These are phyloP conservation scores for Lagerstroemia speciosa DNA, from an alignment of 345 rosid genomes.

Conservation along the genomic window DNA sequence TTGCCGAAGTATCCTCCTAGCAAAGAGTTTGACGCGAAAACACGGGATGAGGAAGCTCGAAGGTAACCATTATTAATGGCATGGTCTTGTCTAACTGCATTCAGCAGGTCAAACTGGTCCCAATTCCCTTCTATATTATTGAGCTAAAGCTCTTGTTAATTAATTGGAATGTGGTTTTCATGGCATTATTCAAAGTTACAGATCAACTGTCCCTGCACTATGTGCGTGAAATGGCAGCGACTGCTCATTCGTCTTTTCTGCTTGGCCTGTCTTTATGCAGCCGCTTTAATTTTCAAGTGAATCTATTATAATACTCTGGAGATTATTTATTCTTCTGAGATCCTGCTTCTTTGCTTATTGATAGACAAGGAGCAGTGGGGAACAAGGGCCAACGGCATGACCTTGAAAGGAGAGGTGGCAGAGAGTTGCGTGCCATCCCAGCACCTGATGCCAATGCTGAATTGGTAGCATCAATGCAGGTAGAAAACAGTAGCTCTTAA, in stretches of 20 bases:
- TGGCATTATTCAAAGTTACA: neutral
- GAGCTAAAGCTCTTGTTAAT: neutral
- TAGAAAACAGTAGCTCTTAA: conserved; percentile 8
- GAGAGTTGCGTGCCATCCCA: conserved; percentile 88
- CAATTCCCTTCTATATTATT: neutral
- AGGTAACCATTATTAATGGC: conserved; percentile 33
- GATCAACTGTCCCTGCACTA: neutral
- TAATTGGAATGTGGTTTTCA: neutral
- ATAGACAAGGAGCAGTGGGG: conserved; percentile 72
- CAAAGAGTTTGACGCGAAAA: conserved; percentile 90
- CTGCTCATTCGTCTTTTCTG: neutral
- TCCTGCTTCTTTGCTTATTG: conserved; percentile 12
- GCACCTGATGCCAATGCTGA: conserved; percentile 98
- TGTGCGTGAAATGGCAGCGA: neutral
- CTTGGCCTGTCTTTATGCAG: neutral
- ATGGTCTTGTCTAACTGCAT: neutral
- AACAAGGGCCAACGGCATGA: conserved; percentile 64
- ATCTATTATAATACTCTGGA: neutral
- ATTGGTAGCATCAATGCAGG: conserved; percentile 77
- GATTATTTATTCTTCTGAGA: neutral
- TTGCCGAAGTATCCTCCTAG: conserved; percentile 96
- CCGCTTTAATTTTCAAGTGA: neutral
- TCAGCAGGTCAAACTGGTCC: neutral
- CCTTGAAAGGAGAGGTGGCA: conserved; percentile 60
- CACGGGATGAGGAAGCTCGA: conserved; percentile 89